Evolutionary conservation across 2,329 filamentous ascomycete species (phyloP).

Genomic region (Phoma herbarum): DNA sequence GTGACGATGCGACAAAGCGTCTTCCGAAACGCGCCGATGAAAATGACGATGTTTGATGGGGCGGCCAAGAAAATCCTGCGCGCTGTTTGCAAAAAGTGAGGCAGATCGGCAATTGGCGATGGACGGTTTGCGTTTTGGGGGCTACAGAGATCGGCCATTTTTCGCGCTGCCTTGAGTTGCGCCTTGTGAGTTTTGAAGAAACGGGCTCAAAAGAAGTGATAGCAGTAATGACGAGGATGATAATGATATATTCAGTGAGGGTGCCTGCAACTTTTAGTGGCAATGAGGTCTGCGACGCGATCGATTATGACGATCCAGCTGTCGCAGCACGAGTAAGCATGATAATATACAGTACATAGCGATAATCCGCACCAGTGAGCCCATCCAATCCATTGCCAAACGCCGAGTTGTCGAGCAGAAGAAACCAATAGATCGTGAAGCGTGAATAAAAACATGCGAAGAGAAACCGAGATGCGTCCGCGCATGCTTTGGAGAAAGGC

Average conservation of each 20-base stretch:
- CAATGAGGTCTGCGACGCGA: constrained; percentile 41
- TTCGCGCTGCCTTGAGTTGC: neutral
- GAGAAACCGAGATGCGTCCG: constrained; percentile 33
- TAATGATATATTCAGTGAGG: constrained; percentile 13
- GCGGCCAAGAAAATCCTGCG: constrained; percentile 15
- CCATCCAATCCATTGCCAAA: constrained; percentile 43
- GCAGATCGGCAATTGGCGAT: constrained; percentile 19
- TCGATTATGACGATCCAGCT: constrained; percentile 47
- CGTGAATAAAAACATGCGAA: constrained; percentile 35
- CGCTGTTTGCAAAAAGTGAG: constrained; percentile 17
- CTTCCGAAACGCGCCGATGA: neutral
- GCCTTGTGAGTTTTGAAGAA: neutral
- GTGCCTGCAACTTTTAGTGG: constrained; percentile 23
- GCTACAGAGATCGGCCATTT: constrained; percentile 4
- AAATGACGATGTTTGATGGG: constrained; percentile 22
- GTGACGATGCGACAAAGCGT: neutral
- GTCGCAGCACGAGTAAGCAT: constrained; percentile 41
- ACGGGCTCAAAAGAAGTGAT: too few species aligned
- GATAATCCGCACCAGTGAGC: constrained; percentile 39
- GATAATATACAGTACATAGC: constrained; percentile 46
- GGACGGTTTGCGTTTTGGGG: neutral
- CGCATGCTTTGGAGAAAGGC: constrained; percentile 30
- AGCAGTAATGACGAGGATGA: neutral
- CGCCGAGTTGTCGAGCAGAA: constrained; percentile 45
- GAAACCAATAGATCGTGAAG: constrained; percentile 37